phyloP scores from a whole-genome alignment of 2,329 filamentous ascomycete genomes.

The Trichothecium roseum region DNA sequence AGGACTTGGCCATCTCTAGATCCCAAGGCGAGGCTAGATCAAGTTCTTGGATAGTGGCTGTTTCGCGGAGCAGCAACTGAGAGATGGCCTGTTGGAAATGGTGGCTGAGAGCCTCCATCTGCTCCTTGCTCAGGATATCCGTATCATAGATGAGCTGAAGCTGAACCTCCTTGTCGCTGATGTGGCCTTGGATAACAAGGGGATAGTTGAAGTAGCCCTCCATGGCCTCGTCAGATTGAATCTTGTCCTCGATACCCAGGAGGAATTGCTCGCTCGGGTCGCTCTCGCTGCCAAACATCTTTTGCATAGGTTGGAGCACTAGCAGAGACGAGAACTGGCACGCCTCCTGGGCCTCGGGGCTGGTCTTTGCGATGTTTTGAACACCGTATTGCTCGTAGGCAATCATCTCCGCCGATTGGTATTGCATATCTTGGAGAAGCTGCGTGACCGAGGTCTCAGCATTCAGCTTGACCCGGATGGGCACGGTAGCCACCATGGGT shows the following conservation, averaged over 20 bases:
- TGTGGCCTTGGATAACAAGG: not conserved
- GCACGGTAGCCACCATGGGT: conserved; percentile 8
- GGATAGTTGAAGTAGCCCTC: conserved; percentile 3
- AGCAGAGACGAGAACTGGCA: conserved; percentile 12
- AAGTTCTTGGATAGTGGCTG: not conserved
- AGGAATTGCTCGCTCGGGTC: not conserved
- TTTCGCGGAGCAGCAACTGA: not conserved
- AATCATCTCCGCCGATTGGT: conserved; percentile 10
- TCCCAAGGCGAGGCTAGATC: not conserved
- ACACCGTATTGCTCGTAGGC: conserved; percentile 12
- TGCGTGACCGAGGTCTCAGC: conserved; percentile 3
- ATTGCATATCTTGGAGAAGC: conserved; percentile 8
- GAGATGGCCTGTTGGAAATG: not conserved
- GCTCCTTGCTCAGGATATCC: not conserved
- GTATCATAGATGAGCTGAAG: conserved; percentile 1
- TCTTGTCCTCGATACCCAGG: conserved; percentile 6
- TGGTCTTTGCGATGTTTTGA: conserved; percentile 11
- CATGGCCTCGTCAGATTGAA: conserved; percentile 24
- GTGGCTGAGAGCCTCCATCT: not conserved
- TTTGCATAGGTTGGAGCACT: conserved; percentile 7
- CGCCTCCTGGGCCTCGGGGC: conserved; percentile 6
- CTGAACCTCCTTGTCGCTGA: not conserved
- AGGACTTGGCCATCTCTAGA: not conserved
- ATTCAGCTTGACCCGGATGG: conserved; percentile 5
- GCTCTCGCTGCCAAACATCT: not conserved